phyloP scores from a whole-genome alignment of 352 stramenopile species.

The Globisporangium spiculum region DNA sequence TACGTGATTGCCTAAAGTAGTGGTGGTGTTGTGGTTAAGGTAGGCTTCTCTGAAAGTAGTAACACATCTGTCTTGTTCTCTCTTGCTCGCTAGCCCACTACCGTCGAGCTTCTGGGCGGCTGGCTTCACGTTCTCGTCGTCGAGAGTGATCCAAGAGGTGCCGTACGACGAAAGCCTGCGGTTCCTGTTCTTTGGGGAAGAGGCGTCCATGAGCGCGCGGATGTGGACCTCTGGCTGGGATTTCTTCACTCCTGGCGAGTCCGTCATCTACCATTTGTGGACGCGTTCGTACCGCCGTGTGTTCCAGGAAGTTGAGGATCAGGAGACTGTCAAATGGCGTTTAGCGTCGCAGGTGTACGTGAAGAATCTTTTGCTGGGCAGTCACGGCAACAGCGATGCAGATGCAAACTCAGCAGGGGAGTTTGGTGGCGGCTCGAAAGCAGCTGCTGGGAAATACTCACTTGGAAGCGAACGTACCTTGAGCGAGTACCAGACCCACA shows the following conservation, averaged over 20 bases:
- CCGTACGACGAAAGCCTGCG: neutral
- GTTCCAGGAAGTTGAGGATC: neutral
- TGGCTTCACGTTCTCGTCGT: neutral
- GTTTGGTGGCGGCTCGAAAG: neutral
- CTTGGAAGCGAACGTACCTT: neutral
- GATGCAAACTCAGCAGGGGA: neutral
- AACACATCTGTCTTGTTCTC: neutral
- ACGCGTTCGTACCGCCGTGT: neutral
- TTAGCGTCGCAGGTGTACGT: neutral
- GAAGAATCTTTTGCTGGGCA: neutral
- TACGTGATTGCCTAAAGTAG: neutral
- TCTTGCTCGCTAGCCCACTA: neutral
- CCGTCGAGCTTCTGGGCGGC: neutral
- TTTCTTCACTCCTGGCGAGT: neutral
- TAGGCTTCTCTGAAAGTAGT: neutral
- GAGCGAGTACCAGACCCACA: neutral
- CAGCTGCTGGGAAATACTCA: neutral
- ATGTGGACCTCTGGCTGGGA: neutral
- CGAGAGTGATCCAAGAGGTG: neutral
- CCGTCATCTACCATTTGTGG: neutral
- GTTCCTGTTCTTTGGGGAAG: neutral
- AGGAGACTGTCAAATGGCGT: neutral
- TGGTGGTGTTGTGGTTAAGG: neutral
- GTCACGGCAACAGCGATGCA: neutral
- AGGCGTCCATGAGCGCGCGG: neutral